These are phyloP conservation scores for Thielaviopsis euricoi DNA, from an alignment of 2,329 filamentous ascomycete species.

Conservation along the genomic window DNA sequence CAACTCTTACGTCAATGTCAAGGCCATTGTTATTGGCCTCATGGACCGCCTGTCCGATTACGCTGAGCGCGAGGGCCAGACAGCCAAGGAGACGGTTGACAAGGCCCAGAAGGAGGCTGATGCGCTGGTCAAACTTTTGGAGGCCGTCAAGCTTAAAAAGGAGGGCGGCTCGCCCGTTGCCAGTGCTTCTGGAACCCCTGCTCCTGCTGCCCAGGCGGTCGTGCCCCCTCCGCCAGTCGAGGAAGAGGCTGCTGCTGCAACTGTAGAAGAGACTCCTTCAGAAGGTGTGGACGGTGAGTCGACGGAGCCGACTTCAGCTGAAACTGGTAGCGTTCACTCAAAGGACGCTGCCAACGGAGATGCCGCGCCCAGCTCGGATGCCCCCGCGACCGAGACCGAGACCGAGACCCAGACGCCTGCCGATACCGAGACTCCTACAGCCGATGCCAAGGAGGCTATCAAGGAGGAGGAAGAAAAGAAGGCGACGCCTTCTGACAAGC, in stretches of 20 bases:
- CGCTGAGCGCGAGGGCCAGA: slow-evolving; percentile 69
- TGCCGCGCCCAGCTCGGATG: slow-evolving; percentile 14
- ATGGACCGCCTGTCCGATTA: slow-evolving; percentile 95
- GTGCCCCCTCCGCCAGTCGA: neutral
- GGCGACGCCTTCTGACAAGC: slow-evolving; percentile 15
- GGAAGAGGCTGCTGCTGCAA: neutral
- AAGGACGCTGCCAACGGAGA: neutral
- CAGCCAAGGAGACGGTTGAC: slow-evolving; percentile 55
- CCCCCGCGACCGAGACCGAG: neutral
- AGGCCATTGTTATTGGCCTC: slow-evolving; percentile 90
- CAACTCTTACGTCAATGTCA: slow-evolving; percentile 94
- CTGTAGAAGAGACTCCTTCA: neutral
- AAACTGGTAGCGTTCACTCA: neutral
- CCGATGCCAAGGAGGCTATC: slow-evolving; percentile 14
- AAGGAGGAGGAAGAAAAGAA: slow-evolving; percentile 15
- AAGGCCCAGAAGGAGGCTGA: slow-evolving; percentile 57
- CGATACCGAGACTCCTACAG: neutral
- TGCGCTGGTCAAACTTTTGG: slow-evolving; percentile 59
- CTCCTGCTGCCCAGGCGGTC: neutral
- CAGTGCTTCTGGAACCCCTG: slow-evolving; percentile 5
- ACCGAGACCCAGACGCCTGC: neutral
- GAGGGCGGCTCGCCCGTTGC: slow-evolving; percentile 20
- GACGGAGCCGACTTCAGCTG: neutral
- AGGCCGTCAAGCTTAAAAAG: slow-evolving; percentile 57
- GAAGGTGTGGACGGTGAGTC: neutral